Percentiles rank a stretch among this genome's conserved stretches.
Conservation (phyloP, 495 filamentous ascomycete genomes). For the Apodospora peruviana region DNA sequence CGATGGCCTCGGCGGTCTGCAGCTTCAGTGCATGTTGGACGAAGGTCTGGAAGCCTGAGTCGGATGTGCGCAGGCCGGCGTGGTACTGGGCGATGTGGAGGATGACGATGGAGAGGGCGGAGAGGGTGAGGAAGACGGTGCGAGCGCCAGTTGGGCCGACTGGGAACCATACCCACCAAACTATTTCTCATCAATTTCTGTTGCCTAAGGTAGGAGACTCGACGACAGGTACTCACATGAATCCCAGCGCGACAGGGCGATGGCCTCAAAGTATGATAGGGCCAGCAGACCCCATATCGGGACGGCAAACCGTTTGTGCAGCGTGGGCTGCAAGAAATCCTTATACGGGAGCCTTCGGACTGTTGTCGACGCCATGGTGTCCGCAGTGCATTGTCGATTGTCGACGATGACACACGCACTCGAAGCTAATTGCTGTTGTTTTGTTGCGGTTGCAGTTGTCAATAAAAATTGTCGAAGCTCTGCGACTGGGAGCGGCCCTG, state of each 20-base stretch:
- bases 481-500: background rate
- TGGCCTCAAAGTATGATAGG: slow-evolving; percentile 68
- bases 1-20: slow-evolving; percentile 58
- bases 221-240: too few species aligned
- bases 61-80: slow-evolving; percentile 62
- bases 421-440: too few species aligned
- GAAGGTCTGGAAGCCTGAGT: slow-evolving; percentile 61
- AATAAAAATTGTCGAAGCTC: slow-evolving; percentile 6
- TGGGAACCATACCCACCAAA: slow-evolving; percentile 82
- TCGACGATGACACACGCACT: too few species aligned
- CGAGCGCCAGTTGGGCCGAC: slow-evolving; percentile 69
- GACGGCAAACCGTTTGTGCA: slow-evolving; percentile 80
- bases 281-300: slow-evolving; percentile 60
- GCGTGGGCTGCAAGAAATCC: slow-evolving; percentile 81
- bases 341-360: slow-evolving; percentile 57
- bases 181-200: slow-evolving; percentile 35
- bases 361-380: slow-evolving; percentile 32
- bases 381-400: slow-evolving; percentile 30
- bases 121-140: slow-evolving; percentile 68
- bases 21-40: slow-evolving; percentile 47
- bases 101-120: slow-evolving; percentile 62
- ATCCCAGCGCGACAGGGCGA: slow-evolving; percentile 64
- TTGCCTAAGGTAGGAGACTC: slow-evolving; percentile 15
- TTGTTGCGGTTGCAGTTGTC: slow-evolving; percentile 4
- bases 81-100: slow-evolving; percentile 85